A percentile compares a stretch with the other conserved stretches of the same genome.
These are phyloP conservation scores for Amauroascus niger DNA, from an alignment of 2,329 filamentous ascomycete genomes.

Conservation along the genomic window DNA sequence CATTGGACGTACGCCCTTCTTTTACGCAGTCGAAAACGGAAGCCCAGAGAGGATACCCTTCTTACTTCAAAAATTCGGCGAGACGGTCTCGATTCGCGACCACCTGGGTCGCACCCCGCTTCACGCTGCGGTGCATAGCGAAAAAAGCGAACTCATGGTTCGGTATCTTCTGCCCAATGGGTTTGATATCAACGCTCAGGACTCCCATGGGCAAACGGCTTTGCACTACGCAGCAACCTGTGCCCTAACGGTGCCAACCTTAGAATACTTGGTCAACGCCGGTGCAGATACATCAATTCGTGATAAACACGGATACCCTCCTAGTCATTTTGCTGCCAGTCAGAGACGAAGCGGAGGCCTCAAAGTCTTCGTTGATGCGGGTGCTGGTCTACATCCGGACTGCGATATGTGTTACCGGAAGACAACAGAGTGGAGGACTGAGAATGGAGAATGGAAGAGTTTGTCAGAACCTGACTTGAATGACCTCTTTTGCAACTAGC, in stretches of 20 bases:
- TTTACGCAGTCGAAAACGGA: slow-evolving; percentile 32
- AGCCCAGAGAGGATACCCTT: slow-evolving; percentile 18
- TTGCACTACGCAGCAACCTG: slow-evolving; percentile 7
- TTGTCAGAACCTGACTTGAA: slow-evolving; percentile 1
- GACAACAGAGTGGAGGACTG: neutral
- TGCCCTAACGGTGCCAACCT: neutral
- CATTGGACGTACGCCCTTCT: slow-evolving; percentile 30
- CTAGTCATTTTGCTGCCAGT: slow-evolving; percentile 5
- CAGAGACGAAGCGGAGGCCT: neutral
- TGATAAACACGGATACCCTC: neutral
- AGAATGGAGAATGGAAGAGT: neutral
- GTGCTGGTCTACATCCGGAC: neutral
- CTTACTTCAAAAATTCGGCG: slow-evolving; percentile 1
- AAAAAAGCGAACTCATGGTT: slow-evolving; percentile 7
- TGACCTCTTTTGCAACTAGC: neutral
- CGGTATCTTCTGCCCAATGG: neutral
- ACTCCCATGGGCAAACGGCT: slow-evolving; percentile 2
- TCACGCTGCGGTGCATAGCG: slow-evolving; percentile 3
- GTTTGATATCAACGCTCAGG: slow-evolving; percentile 7
- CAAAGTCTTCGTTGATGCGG: neutral
- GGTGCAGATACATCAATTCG: slow-evolving; percentile 4
- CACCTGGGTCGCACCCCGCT: slow-evolving; percentile 4
- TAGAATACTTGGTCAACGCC: slow-evolving; percentile 3
- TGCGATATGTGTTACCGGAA: neutral
- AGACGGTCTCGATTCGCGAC: slow-evolving; percentile 1